Evolutionary conservation across 1,284 basidiomycete species (phyloP).

Genomic region (Cryptococcus sp.): DNA sequence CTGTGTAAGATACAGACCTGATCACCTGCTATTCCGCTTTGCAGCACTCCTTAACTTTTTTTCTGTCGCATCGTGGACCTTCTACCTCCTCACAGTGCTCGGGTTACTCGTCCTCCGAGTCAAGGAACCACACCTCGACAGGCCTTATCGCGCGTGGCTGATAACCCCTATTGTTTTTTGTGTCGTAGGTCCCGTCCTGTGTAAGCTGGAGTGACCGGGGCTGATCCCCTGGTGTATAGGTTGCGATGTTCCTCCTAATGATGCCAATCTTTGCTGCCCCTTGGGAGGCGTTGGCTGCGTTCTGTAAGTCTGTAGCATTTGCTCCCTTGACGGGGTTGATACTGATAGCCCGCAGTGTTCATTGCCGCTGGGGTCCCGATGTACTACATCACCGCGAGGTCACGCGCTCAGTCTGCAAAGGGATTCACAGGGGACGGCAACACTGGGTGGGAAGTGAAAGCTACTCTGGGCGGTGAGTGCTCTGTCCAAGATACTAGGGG

Average conservation of each 20-base stretch:
- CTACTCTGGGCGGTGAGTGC: conserved; percentile 23
- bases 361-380: conserved; percentile 67
- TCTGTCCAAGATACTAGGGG: not conserved
- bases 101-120: conserved; percentile 83
- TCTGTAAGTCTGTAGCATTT: conserved; percentile 57
- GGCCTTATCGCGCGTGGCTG: conserved; percentile 89
- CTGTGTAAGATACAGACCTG: not conserved
- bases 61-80: conserved; percentile 64
- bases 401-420: conserved; percentile 14
- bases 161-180: conserved; percentile 88
- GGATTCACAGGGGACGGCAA: conserved; percentile 11
- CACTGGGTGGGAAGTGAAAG: conserved; percentile 12
- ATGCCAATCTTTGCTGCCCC: conserved; percentile 96
- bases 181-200: conserved; percentile 57
- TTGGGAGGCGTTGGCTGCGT: conserved; percentile 75
- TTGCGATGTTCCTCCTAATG: conserved; percentile 84
- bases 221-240: conserved; percentile 50
- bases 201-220: conserved; percentile 8
- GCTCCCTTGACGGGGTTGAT: not conserved
- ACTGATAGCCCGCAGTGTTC: conserved; percentile 39
- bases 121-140: conserved; percentile 83
- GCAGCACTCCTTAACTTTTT: conserved; percentile 69
- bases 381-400: conserved; percentile 68
- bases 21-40: not conserved
- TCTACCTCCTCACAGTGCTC: conserved; percentile 85